Evolutionary conservation across 2,329 filamentous ascomycete species (phyloP).

Genomic region (Paraconiothyrium brasiliense): DNA sequence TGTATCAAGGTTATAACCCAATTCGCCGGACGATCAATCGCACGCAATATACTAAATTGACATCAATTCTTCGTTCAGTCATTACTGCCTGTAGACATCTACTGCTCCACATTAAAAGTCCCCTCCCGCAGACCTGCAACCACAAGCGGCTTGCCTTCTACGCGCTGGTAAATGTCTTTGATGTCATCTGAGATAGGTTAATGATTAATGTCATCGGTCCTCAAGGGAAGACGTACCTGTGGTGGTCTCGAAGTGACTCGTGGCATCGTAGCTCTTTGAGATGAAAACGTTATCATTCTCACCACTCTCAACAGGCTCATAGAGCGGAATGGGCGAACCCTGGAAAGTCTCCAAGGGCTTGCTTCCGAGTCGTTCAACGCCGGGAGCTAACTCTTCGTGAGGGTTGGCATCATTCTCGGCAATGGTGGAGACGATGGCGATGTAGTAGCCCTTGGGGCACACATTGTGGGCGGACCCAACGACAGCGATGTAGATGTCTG

Average conservation of each 20-base stretch:
- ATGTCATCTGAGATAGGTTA: constrained; percentile 77
- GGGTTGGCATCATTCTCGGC: constrained; percentile 92
- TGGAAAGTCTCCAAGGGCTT: constrained; percentile 68
- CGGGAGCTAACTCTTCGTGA: constrained; percentile 92
- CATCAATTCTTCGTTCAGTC: constrained; percentile 13
- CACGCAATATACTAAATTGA: constrained; percentile 8
- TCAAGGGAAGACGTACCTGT: constrained; percentile 59
- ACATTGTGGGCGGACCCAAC: constrained; percentile 97
- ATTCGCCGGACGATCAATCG: constrained; percentile 14
- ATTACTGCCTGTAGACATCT: constrained; percentile 27
- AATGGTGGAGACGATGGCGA: constrained; percentile 97
- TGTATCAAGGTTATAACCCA: constrained; percentile 24
- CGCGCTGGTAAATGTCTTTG: constrained; percentile 88
- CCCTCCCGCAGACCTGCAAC: constrained; percentile 88
- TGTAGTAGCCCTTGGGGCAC: constrained; percentile 98
- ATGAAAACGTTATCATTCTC: constrained; percentile 92
- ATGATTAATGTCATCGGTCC: not conserved
- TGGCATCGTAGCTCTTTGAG: constrained; percentile 98
- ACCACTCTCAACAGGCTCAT: constrained; percentile 87
- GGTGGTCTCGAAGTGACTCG: constrained; percentile 95
- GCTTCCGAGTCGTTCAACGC: constrained; percentile 84
- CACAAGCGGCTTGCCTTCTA: constrained; percentile 83
- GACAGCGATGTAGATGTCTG: constrained; percentile 96
- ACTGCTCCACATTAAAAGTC: constrained; percentile 70
- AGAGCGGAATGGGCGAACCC: constrained; percentile 90